Conservation (phyloP, 2,329 filamentous ascomycete species). For the Plectosphaerella plurivora region DNA sequence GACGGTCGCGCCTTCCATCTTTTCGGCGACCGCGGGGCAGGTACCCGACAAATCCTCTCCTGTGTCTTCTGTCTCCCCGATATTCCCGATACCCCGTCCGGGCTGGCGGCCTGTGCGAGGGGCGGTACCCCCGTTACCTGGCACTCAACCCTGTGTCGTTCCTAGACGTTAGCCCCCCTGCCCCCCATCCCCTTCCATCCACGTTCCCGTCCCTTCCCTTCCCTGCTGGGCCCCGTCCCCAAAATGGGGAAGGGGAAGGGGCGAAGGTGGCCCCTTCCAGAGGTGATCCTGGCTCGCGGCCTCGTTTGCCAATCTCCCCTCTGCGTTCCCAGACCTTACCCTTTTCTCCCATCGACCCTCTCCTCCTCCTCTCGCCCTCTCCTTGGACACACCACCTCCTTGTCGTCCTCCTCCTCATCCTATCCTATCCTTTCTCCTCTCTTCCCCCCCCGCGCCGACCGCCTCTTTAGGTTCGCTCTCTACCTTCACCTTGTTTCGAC, state of each 20-base stretch:
- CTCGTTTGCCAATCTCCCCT: not conserved
- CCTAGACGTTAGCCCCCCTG: slow-evolving; percentile 4
- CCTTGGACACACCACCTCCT: slow-evolving; percentile 11
- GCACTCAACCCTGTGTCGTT: not conserved
- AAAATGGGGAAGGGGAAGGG: too few species aligned
- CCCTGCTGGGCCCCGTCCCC: not conserved
- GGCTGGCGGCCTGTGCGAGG: too few species aligned
- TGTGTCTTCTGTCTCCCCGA: slow-evolving; percentile 11
- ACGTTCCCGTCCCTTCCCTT: slow-evolving; percentile 1
- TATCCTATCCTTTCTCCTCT: slow-evolving; percentile 10
- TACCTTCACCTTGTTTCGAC: slow-evolving; percentile 11
- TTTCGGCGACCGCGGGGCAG: too few species aligned
- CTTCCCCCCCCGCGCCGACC: not conserved
- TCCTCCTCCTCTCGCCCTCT: slow-evolving; percentile 13
- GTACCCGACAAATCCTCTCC: slow-evolving; percentile 1
- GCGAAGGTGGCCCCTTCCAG: too few species aligned
- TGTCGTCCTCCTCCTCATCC: slow-evolving; percentile 18
- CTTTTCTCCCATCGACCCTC: slow-evolving; percentile 18
- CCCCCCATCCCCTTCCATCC: slow-evolving; percentile 3
- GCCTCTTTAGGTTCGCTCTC: not conserved
- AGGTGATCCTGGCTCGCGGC: too few species aligned
- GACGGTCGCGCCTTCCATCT: too few species aligned
- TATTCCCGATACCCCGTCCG: not conserved
- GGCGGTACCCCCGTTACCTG: slow-evolving; percentile 1
- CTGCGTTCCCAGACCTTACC: slow-evolving; percentile 6